phyloP scores from a whole-genome alignment of 2,329 filamentous ascomycete species.

The Magnaporthales sp. region DNA sequence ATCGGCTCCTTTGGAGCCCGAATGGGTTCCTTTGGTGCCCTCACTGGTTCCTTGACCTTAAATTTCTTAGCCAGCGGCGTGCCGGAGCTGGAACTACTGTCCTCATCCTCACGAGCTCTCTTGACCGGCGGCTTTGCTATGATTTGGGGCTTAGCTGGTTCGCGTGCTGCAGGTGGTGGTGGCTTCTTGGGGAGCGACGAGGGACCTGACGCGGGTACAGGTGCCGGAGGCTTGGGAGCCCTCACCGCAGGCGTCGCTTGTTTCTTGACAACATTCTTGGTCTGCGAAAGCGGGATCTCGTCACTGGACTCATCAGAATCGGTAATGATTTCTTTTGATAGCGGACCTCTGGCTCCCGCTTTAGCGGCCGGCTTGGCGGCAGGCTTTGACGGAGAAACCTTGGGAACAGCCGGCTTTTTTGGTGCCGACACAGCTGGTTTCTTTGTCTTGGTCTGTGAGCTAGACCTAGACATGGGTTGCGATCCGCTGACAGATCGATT shows the following conservation, averaged over 20 bases:
- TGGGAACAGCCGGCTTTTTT: slow-evolving; percentile 28
- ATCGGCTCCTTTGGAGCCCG: background rate
- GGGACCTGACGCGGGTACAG: slow-evolving; percentile 7
- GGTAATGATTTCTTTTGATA: slow-evolving; percentile 47
- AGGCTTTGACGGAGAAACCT: slow-evolving; percentile 16
- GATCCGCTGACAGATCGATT: slow-evolving; percentile 26
- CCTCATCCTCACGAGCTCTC: slow-evolving; percentile 43
- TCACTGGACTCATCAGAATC: slow-evolving; percentile 49
- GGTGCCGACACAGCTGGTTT: slow-evolving; percentile 40
- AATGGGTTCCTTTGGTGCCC: background rate
- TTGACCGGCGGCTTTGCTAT: slow-evolving; percentile 29
- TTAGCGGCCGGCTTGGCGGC: slow-evolving; percentile 23
- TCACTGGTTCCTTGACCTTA: slow-evolving; percentile 33
- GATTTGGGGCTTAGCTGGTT: slow-evolving; percentile 9
- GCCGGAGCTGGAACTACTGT: slow-evolving; percentile 52
- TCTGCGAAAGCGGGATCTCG: slow-evolving; percentile 27
- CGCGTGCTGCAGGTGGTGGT: slow-evolving; percentile 11
- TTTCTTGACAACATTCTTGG: background rate
- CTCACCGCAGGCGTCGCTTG: background rate
- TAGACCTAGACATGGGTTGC: slow-evolving; percentile 39
- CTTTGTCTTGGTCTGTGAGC: slow-evolving; percentile 42
- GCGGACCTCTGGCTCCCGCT: slow-evolving; percentile 21
- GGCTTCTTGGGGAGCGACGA: slow-evolving; percentile 20
- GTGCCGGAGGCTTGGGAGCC: background rate
- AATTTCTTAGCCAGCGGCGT: slow-evolving; percentile 50